Base-by-base conservation (phyloP, 441 rosid species). In the Kokia cookei region DNA sequence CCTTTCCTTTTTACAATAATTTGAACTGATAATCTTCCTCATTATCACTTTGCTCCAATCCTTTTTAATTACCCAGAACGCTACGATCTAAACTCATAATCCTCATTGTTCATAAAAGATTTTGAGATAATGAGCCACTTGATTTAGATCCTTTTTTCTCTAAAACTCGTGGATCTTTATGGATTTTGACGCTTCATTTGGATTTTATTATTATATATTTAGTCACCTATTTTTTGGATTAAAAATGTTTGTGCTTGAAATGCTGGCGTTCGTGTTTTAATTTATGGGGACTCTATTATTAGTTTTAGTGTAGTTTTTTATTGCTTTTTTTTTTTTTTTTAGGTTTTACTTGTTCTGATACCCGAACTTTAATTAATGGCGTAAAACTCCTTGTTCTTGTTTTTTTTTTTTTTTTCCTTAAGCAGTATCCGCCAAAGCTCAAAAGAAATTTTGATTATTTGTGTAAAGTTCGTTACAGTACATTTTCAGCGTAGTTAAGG, bases 391-490 rank as follows among this genome's bases (percentile, higher is more conserved):
- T n/a, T 27, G 29, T 12, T 48, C 24, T 35, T 57, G 8, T 59
- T 32, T 3, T 9, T 48, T 62, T 78, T 48, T 62, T 78, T 69
- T 14, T 26, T 55, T 51, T 42, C 59, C n/a, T 15, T 22, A 12
- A 14, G 57, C 57, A 47, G 54, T 26, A 26, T 26, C 40, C 40
- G 9, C 42, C 3, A 7, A 59, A 12, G 14, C 14, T 59, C 42
- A 13, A 7, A 59, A 27, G 42, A 59, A 27, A 89, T 13, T 27
- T 2, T 51, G 43, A 53, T 43, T 5, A 22, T 55, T 22, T 55
- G 27, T 9, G 60, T 8, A 81, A 91, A 32, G 37, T 32, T 32
- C 37, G 37, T 32, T 32, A 5, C 4, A 5, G 12, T 64, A 64
- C 22, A 19, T 40, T 37, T 40, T 11, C 57, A 0, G 7, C 17